Evolutionary conservation across 1,139 yeast genomes (phyloP), one percentile per base, ranked within the genome.

Genomic region (Arxiozyma bovina): DNA sequence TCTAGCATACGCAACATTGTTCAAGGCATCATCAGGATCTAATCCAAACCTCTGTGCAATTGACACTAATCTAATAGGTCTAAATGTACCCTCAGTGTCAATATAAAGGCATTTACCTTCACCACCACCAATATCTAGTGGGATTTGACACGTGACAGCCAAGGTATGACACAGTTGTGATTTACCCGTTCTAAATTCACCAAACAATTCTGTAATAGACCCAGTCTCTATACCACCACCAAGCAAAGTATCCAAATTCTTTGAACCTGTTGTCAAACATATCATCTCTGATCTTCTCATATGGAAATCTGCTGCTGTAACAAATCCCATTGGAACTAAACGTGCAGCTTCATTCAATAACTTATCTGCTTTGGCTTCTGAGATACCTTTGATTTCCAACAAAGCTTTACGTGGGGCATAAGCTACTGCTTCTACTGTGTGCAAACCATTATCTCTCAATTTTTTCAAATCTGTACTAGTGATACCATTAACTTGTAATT

Each of bases 201-300:
- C 99, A 74, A 89, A 93, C 11, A 91, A 81, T 71, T 93, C 99
- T 0, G 99, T 93, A 61, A 94, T 87, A 1, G 96, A 86, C 1
- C 99, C 99, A 0, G 99, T 93, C 71, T 93, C 99, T 53, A 93
- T 80, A 38, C 99, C 99, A 51, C 99, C 99, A 12, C 97, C 98
- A 41, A 94, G 75, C 54, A 94, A 76, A 1, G 97, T 90, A 69
- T 93, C 99, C 55, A 93, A 76, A 65, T 90, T 95, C 66, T 90
- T 89, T 6, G 98, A 90, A 0, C 99, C 99, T 0, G 99, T 91
- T 3, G 98, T 89, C 56, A 93, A 76, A 65, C 97, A 87, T 55
- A 93, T 90, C 70, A 93, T 79, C 67, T 90, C 96, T 15, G 94
- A 83, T 63, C 99, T 78, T 63, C 97, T 79, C 63, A 85, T 83